Base-by-base conservation (phyloP, 495 filamentous ascomycete genomes). In the Annulohypoxylon maeteangense region DNA sequence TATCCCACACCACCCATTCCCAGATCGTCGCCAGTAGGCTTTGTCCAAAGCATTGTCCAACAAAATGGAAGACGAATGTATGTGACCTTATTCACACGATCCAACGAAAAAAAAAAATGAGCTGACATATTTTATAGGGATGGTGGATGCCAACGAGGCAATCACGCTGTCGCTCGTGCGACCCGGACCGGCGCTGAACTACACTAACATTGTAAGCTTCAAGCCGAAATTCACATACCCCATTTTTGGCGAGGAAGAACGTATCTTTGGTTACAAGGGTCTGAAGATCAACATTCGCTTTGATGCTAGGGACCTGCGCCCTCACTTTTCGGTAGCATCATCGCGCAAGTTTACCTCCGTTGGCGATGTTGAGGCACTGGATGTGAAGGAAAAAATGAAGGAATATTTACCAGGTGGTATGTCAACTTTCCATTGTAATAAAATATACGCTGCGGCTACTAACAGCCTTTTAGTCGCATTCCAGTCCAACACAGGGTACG, bases 171-270 rank as follows among this genome's bases (percentile, higher is more conserved):
- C 90, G 8, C 80, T 96, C 47, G 84, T 93, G 42, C 84, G 86
- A 67, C 87, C 91, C 1, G 79, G 82, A 11, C 77, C 84, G 6
- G 75, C 82, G 36, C 86, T 84, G 4, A 40, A 40, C 62, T 82
- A 87, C 18, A 87, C 87, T 72, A 87, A 86, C 3, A 73, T 91
- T 31, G 83, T 85, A 18, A 85, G 83, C 59, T 98, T 98, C 80
- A 86, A 92, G 63, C 95, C 95, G 1, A 87, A 86, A 72, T 95
- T 95, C 78, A 97, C 94, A 18, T 97, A 97, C 78, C 82, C 91
- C 0, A 91, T 99, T 62, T 98, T 98, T 74, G 95, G 93, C 74
- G 90, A 98, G 14, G 90, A 93, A 0, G 93, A 99, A 81, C 83
- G 82, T 14, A 95, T 99, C 55, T 95, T 97, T 70, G 95, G 95